Evolutionary conservation across 495 filamentous ascomycete species (phyloP).

Genomic region (Neurospora sublineolata): DNA sequence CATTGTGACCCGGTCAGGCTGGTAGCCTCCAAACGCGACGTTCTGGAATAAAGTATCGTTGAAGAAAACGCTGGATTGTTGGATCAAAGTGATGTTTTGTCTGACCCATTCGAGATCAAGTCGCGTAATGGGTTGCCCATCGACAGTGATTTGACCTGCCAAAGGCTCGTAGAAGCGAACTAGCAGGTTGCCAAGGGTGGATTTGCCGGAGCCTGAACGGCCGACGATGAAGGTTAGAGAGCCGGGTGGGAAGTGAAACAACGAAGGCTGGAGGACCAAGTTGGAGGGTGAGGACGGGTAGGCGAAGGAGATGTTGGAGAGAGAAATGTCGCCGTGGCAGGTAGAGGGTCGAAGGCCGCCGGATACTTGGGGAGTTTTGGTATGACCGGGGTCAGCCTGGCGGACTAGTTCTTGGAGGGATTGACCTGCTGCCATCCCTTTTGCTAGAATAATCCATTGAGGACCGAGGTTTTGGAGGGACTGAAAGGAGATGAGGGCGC

Average conservation of each 20-base stretch:
- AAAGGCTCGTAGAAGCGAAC: conserved; percentile 61
- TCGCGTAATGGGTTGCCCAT: conserved; percentile 48
- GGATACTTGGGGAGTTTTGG: not conserved
- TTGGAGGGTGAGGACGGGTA: conserved; percentile 67
- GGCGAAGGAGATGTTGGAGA: conserved; percentile 58
- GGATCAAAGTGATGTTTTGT: conserved; percentile 67
- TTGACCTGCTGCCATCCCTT: conserved; percentile 65
- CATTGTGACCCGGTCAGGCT: conserved; percentile 35
- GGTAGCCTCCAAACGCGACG: conserved; percentile 58
- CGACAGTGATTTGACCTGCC: conserved; percentile 57
- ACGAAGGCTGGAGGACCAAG: conserved; percentile 42
- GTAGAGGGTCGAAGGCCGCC: not conserved
- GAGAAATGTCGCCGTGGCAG: conserved; percentile 12
- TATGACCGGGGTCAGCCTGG: not conserved
- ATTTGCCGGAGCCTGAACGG: conserved; percentile 85
- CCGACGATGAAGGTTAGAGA: conserved; percentile 77
- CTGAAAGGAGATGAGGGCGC: conserved; percentile 63
- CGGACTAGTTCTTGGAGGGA: conserved; percentile 37
- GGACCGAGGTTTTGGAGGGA: conserved; percentile 62
- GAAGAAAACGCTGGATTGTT: conserved; percentile 76
- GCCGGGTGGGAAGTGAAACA: conserved; percentile 59
- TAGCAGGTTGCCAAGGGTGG: conserved; percentile 72
- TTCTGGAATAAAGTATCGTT: conserved; percentile 72
- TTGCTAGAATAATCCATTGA: conserved; percentile 62
- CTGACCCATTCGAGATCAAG: conserved; percentile 66